Evolutionary conservation across 2,329 filamentous ascomycete species (phyloP), one percentile per base, ranked within the genome.

Genomic region (Coccinonectria pachysandricola): DNA sequence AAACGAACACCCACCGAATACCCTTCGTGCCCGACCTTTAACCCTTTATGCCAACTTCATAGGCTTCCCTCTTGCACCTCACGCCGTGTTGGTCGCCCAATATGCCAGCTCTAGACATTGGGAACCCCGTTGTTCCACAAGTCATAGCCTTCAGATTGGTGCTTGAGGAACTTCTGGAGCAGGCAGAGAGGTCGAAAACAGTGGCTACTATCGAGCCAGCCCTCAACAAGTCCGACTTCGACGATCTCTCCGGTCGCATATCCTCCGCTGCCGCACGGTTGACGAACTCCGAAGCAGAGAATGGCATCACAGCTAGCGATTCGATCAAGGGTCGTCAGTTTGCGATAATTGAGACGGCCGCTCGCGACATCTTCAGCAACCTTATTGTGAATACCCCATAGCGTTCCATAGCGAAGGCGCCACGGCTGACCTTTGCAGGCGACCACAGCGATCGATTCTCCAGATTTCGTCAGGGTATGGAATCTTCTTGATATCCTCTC

Each of bases 401-500:
- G n/a, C n/a, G n/a, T n/a, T n/a, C n/a, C n/a, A n/a, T n/a, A n/a
- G n/a, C n/a, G n/a, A n/a, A n/a, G n/a, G n/a, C n/a, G n/a, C n/a
- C n/a, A n/a, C n/a, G n/a, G n/a, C n/a, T 58, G 56, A 54, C 41
- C 29, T 36, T 23, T 28, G 24, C 27, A 88, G 81, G 77, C 81
- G 21, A 73, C 71, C 19, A 85, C 72, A 8, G 64, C 73, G 7
- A 93, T 95, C 42, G 71, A 85, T 19, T 74, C 82, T 14, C 75
- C 83, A 21, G 66, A 71, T 1, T 94, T 95, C 46, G 76, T 85
- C 25, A 71, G 75, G 34, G 73, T 96, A 37, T 98, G 88, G 88
- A 91, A 95, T 49, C 65, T 98, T 5, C 71, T 98, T 31, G 92
- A 98, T 49, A 75, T 96, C 21, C 65, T 95, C n/a, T 79, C 82